Evolutionary conservation across 2,329 filamentous ascomycete species (phyloP).

Genomic region (Aureobasidium leucospermi): DNA sequence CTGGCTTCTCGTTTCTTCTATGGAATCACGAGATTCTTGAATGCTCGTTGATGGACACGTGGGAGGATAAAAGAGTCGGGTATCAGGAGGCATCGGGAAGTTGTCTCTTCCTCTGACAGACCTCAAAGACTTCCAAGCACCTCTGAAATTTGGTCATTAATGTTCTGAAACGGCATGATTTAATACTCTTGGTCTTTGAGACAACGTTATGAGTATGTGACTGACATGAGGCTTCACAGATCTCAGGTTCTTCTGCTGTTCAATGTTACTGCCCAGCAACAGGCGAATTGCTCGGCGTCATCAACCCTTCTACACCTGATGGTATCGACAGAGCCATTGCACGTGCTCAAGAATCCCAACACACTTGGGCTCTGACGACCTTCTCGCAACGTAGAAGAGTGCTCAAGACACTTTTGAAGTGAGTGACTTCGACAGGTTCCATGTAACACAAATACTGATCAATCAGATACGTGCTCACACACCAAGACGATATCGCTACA

Average conservation of each 20-base stretch:
- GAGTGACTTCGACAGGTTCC: constrained; percentile 16
- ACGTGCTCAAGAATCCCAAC: constrained; percentile 66
- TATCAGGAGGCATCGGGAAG: no score
- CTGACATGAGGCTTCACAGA: constrained; percentile 26
- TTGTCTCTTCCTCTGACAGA: no score
- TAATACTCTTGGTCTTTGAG: neutral
- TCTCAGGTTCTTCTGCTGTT: constrained; percentile 59
- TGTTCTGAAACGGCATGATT: no score
- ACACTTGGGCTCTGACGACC: constrained; percentile 67
- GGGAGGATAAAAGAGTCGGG: no score
- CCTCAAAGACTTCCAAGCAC: no score
- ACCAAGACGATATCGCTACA: constrained; percentile 79
- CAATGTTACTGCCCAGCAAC: constrained; percentile 88
- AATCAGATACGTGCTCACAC: constrained; percentile 65
- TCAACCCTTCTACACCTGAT: constrained; percentile 68
- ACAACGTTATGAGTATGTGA: no score
- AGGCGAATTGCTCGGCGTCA: constrained; percentile 69
- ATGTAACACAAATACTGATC: neutral
- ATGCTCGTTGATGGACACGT: no score
- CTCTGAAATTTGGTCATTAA: no score
- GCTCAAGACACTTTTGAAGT: constrained; percentile 69
- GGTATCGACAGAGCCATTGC: constrained; percentile 74
- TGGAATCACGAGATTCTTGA: neutral
- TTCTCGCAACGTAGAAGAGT: constrained; percentile 73
- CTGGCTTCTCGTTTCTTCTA: neutral